These are phyloP conservation scores for Sergeia podlipaevii DNA, from an alignment of 208 protist species.

Conservation along the genomic window DNA sequence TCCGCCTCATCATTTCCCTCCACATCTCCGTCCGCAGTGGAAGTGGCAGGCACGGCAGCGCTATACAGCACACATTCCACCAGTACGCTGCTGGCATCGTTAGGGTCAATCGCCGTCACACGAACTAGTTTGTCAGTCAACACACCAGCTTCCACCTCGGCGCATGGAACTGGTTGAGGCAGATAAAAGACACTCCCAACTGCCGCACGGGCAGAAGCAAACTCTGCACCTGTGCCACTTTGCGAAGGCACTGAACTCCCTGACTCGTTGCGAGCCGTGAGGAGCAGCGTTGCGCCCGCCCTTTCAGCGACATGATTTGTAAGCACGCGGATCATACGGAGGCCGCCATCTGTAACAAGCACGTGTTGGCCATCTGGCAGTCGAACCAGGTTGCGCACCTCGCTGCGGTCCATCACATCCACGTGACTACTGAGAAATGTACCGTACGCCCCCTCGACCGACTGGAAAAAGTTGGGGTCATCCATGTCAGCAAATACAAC, in stretches of 20 bases:
- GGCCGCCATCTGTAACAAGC: constrained; percentile 78
- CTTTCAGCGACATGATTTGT: constrained; percentile 33
- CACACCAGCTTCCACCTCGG: constrained; percentile 8
- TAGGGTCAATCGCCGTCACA: constrained; percentile 49
- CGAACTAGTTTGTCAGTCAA: constrained; percentile 70
- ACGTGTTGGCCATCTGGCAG: constrained; percentile 76
- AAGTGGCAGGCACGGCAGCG: too few relatives aligned
- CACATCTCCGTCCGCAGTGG: background rate
- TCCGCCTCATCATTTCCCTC: background rate
- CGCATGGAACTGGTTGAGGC: constrained; percentile 47
- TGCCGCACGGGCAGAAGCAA: constrained; percentile 37
- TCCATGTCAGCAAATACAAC: constrained; percentile 78
- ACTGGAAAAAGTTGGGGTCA: constrained; percentile 35
- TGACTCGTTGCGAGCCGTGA: background rate
- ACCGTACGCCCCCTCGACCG: constrained; percentile 72
- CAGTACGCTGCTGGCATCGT: constrained; percentile 41
- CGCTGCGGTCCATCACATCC: constrained; percentile 76
- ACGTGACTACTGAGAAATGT: constrained; percentile 85
- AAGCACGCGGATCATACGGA: constrained; percentile 71
- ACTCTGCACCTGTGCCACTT: constrained; percentile 16
- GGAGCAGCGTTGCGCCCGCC: background rate
- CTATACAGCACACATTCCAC: constrained; percentile 38
- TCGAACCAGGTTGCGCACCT: constrained; percentile 82
- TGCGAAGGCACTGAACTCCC: background rate
- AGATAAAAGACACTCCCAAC: constrained; percentile 65